Base-by-base conservation (phyloP, 371 early-diverging fungal species). In the Apophysomyces sp. region DNA sequence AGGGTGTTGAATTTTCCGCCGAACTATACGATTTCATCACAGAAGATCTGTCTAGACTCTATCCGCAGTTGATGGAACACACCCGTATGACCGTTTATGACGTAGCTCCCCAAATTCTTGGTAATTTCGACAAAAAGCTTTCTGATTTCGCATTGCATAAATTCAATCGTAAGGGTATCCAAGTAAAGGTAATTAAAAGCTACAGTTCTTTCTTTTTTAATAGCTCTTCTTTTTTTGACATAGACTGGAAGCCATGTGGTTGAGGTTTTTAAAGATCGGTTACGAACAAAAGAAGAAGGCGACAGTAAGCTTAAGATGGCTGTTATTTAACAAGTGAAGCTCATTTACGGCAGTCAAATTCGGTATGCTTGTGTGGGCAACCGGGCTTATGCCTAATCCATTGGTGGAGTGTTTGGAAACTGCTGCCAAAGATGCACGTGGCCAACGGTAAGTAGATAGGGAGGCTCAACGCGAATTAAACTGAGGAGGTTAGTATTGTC, bases 1-100 rank as follows among this genome's bases (percentile, higher is more conserved):
- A 78, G 78, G 89, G 89, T 0, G 81, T 88, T 15, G 90, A 91
- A 69, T 89, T 89, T 63, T 84, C 90, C 1, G 85, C 88, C 5
- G 93, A 92, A 67, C 71, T 94, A 60, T 79, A 89, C 68, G 94
- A 94, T 64, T 88, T 93, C 58, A 74, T 92, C 62, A 73, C 81
- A 3, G 92, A 94, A 62, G 92, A 94, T 62, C 69, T 92, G 52
- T 69, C 80, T 26, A 73, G 83, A n/a, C 55, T 86, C 15, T 89
- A 89, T 66, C 89, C 92, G 0, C 32, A 67, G 16, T 64, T 92
- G 40, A 80, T 84, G 73, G 73, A 72, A 62, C 78, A 85, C 52
- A 86, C 88, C 9, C 80, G 81, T 3, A 75, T 90, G 79, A 86
- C 86, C 3, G 77, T 94, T 27, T 90, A 86, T 62, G 90, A 91